phyloP scores from a whole-genome alignment of 768 basidiomycete species.

The Podaxis sp. region DNA sequence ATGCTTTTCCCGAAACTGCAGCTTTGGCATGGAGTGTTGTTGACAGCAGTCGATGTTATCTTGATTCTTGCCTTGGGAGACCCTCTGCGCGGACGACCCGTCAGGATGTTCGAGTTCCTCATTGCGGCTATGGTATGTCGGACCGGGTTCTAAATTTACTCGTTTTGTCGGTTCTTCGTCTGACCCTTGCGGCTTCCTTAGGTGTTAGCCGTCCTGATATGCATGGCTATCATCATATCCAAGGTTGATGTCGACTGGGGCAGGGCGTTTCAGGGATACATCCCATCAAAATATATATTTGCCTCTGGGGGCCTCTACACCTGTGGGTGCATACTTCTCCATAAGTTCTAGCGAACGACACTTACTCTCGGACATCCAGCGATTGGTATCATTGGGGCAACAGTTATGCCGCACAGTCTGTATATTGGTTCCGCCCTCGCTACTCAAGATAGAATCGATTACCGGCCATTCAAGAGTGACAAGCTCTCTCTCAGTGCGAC shows the following conservation, averaged over 20 bases:
- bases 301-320: conserved; percentile 59
- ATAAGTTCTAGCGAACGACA: background rate
- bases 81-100: conserved; percentile 65
- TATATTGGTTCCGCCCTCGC: conserved; percentile 86
- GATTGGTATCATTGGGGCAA: conserved; percentile 78
- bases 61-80: conserved; percentile 71
- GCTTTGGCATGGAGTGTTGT: conserved; percentile 68
- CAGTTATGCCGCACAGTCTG: conserved; percentile 93
- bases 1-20: conserved; percentile 70
- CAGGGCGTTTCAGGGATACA: conserved; percentile 69
- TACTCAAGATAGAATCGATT: conserved; percentile 71
- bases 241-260: conserved; percentile 72
- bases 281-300: conserved; percentile 70
- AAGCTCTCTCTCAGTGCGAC: conserved; percentile 17
- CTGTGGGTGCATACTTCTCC: conserved; percentile 40
- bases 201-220: conserved; percentile 74
- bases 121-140: conserved; percentile 59
- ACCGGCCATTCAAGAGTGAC: conserved; percentile 25
- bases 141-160: background rate
- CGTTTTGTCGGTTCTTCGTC: background rate
- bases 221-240: conserved; percentile 76
- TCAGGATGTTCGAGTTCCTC: conserved; percentile 64
- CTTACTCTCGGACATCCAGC: conserved; percentile 32
- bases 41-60: conserved; percentile 70
- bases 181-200: conserved; percentile 20